Evolutionary conservation across 2,329 filamentous ascomycete species (phyloP).

Genomic region (Verruconis gallopava): DNA sequence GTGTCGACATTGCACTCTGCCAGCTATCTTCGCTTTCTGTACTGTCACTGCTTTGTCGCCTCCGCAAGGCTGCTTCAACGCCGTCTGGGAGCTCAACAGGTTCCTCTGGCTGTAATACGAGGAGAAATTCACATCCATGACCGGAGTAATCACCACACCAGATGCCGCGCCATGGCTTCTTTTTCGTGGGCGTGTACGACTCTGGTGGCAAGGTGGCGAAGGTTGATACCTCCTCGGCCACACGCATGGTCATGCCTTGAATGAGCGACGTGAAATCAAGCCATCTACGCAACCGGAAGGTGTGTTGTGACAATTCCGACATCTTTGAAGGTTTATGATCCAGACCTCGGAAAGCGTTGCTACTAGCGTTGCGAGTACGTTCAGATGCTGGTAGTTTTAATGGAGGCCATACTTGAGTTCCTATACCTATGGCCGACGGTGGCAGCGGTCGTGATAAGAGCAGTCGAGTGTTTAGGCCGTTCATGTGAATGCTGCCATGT

Average conservation of each 20-base stretch:
- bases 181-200: conserved; percentile 66
- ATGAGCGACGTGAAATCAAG: conserved; percentile 44
- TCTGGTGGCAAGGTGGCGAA: conserved; percentile 61
- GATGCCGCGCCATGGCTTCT: conserved; percentile 78
- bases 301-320: conserved; percentile 50
- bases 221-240: conserved; percentile 42
- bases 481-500: conserved; percentile 17
- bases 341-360: conserved; percentile 29
- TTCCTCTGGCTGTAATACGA: conserved; percentile 61
- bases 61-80: conserved; percentile 12
- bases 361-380: conserved; percentile 41
- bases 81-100: conserved; percentile 12
- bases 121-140: conserved; percentile 79
- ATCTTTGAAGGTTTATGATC: conserved; percentile 39
- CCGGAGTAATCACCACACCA: conserved; percentile 85
- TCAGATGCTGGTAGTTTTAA: conserved; percentile 50
- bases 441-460: conserved; percentile 46
- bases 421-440: conserved; percentile 25
- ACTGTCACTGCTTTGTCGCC: conserved; percentile 14
- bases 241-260: conserved; percentile 24
- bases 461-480: conserved; percentile 50
- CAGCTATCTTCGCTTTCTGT: conserved; percentile 20
- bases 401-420: conserved; percentile 57
- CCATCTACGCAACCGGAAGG: conserved; percentile 62
- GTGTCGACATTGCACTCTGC: conserved; percentile 10